phyloP scores from a whole-genome alignment of 2,329 filamentous ascomycete genomes.

The Pseudogymnoascus sp. region DNA sequence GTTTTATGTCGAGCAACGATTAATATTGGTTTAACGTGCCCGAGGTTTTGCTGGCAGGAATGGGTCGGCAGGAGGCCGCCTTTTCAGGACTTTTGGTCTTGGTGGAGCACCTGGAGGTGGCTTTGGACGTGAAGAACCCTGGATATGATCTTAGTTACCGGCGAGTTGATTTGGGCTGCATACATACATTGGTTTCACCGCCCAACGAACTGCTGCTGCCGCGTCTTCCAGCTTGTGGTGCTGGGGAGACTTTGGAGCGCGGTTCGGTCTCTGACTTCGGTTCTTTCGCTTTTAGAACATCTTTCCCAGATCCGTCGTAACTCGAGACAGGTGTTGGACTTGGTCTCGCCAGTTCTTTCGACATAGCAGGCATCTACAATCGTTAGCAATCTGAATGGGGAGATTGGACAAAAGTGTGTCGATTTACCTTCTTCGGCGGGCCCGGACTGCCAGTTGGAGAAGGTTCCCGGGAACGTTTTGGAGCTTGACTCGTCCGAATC shows the following conservation, averaged over 20 bases:
- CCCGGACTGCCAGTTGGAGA: background rate
- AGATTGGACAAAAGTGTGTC: background rate
- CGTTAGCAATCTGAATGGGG: background rate
- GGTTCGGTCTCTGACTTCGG: constrained; percentile 1
- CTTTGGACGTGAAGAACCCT: background rate
- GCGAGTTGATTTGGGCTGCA: background rate
- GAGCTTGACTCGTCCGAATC: background rate
- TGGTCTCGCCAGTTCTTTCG: background rate
- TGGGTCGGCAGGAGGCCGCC: background rate
- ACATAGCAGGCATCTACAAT: background rate
- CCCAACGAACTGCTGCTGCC: background rate
- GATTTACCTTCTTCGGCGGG: background rate
- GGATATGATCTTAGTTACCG: background rate
- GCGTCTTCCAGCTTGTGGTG: background rate
- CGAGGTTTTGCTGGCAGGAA: constrained; percentile 1
- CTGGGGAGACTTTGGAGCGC: background rate
- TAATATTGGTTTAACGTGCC: background rate
- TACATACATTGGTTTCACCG: background rate
- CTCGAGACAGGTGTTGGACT: background rate
- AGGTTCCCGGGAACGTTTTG: background rate
- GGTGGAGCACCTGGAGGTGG: background rate
- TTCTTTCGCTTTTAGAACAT: background rate
- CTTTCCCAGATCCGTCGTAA: background rate
- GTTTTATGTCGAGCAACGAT: background rate
- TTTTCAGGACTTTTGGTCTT: background rate